phyloP scores from a whole-genome alignment of 495 filamentous ascomycete species.

The Penicillium paxilli region DNA sequence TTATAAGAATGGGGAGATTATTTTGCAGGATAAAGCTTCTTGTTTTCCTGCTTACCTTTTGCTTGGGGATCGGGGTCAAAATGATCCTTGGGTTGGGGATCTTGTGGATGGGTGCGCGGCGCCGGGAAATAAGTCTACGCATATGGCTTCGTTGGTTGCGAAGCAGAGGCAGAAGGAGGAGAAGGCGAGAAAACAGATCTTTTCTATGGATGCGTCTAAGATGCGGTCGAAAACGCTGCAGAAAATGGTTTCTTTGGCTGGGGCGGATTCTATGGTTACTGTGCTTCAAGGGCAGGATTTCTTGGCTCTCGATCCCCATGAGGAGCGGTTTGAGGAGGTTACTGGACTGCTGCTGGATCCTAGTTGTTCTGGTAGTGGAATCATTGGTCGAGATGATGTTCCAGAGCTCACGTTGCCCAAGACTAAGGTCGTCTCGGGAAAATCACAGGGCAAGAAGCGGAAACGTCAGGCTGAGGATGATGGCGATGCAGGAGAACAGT shows the following conservation, averaged over 20 bases:
- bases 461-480: constrained; percentile 34
- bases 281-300: constrained; percentile 78
- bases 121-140: constrained; percentile 96
- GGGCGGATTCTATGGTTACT: constrained; percentile 60
- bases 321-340: constrained; percentile 55
- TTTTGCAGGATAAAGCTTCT: constrained; percentile 94
- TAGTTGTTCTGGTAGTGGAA: constrained; percentile 91
- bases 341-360: constrained; percentile 83
- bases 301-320: constrained; percentile 64
- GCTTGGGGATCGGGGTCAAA: constrained; percentile 49
- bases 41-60: constrained; percentile 88
- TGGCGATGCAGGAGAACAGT: constrained; percentile 12
- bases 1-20: constrained; percentile 74
- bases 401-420: constrained; percentile 55
- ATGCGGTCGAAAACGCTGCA: constrained; percentile 67
- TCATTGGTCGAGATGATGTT: constrained; percentile 80
- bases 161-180: constrained; percentile 30
- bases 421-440: constrained; percentile 15
- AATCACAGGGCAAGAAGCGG: constrained; percentile 45
- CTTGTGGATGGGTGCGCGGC: constrained; percentile 89
- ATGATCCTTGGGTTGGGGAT: constrained; percentile 54
- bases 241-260: constrained; percentile 80
- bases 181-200: constrained; percentile 33
- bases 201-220: constrained; percentile 43
- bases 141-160: constrained; percentile 72